phyloP scores from a whole-genome alignment of 805 yeast genomes.

The Candida ascalaphidarum region DNA sequence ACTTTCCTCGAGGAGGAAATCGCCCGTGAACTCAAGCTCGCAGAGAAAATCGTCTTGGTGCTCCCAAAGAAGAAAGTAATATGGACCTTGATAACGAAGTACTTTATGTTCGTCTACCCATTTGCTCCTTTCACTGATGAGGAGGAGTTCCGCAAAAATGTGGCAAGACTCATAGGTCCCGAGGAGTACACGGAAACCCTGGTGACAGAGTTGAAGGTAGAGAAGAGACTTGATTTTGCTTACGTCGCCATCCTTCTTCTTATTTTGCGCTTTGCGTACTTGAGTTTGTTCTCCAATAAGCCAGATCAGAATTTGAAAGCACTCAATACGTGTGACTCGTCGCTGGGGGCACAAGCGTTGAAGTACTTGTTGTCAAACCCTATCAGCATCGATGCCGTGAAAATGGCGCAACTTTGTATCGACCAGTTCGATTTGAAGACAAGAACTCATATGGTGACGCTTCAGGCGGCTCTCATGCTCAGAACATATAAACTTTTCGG shows the following conservation, averaged over 20 bases:
- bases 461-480: constrained; percentile 6
- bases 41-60: constrained; percentile 8
- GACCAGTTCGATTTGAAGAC: constrained; percentile 19
- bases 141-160: constrained; percentile 20
- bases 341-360: constrained; percentile 1
- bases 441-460: constrained; percentile 5
- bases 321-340: constrained; percentile 4
- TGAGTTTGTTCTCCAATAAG: constrained; percentile 27
- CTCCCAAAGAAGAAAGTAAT: constrained; percentile 9
- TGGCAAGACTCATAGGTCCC: constrained; percentile 35
- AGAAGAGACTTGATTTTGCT: constrained; percentile 36
- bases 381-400: constrained; percentile 10
- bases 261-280: constrained; percentile 46
- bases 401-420: constrained; percentile 13
- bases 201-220: constrained; percentile 18
- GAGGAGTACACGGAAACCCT: constrained; percentile 5
- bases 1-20: constrained; percentile 22
- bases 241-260: constrained; percentile 44
- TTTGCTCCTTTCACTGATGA: constrained; percentile 14
- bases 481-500: constrained; percentile 19
- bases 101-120: constrained; percentile 10
- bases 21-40: constrained; percentile 14
- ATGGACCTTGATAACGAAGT: constrained; percentile 8
- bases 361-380: constrained; percentile 12
- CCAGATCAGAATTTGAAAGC: constrained; percentile 3